phyloP scores from a whole-genome alignment of 371 early-diverging fungal species.

The Entomophthora muscae region DNA sequence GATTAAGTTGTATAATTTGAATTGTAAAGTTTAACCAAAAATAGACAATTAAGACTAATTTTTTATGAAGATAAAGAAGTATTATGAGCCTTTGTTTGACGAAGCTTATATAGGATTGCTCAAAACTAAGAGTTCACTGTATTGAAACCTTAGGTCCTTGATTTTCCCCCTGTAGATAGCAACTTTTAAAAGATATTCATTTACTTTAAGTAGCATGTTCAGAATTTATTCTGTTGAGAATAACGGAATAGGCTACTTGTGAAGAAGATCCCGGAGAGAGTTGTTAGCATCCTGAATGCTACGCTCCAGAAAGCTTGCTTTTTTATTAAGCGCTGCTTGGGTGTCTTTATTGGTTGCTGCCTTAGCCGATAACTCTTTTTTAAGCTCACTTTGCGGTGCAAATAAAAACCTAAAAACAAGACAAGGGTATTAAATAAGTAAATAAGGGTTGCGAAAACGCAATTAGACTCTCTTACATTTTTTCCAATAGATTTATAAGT shows the following conservation, averaged over 20 bases:
- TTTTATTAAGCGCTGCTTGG: background rate
- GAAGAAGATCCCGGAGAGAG: background rate
- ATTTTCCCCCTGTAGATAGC: no score
- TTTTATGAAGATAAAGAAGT: no score
- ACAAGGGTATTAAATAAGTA: background rate
- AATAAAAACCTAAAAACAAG: background rate
- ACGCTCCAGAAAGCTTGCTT: background rate
- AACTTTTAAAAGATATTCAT: no score
- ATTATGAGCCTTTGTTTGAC: no score
- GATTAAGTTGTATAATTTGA: no score
- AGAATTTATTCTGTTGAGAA: background rate
- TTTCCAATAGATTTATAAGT: constrained; percentile 6
- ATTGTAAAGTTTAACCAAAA: no score
- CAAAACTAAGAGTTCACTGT: no score
- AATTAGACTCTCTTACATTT: no score
- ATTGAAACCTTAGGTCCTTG: no score
- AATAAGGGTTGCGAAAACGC: background rate
- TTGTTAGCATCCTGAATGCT: background rate
- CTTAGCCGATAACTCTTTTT: background rate
- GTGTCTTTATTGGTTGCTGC: background rate
- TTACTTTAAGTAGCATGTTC: no score
- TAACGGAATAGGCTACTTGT: background rate
- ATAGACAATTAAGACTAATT: no score
- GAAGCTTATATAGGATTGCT: no score
- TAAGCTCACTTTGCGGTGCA: background rate